These are phyloP conservation scores for Trichoderma afroharzianum DNA, from an alignment of 2,329 filamentous ascomycete species.

Conservation along the genomic window DNA sequence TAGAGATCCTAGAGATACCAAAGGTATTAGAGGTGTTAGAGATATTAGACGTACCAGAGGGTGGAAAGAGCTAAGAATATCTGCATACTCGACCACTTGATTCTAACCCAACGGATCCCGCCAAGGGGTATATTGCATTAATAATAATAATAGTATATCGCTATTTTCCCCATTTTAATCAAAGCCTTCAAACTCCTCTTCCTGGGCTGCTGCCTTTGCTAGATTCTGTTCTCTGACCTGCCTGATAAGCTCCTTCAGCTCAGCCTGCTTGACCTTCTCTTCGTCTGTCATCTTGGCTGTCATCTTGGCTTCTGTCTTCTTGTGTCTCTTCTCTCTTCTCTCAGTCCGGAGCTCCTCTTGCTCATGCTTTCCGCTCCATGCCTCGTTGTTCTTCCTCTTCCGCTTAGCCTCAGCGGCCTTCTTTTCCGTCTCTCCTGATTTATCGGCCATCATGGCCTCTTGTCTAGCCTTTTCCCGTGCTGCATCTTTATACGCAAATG, in stretches of 20 bases:
- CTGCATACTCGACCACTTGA: neutral
- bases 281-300: conserved; percentile 65
- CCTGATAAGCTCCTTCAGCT: conserved; percentile 62
- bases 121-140: neutral
- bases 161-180: conserved; percentile 33
- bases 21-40: neutral
- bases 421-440: conserved; percentile 35
- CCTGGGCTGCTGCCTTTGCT: conserved; percentile 38
- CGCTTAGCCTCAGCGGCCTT: conserved; percentile 44
- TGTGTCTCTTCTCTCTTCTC: conserved; percentile 61
- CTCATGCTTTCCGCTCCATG: conserved; percentile 71
- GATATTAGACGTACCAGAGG: too few species aligned
- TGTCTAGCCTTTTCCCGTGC: conserved; percentile 62
- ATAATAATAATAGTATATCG: neutral
- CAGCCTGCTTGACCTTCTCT: conserved; percentile 59
- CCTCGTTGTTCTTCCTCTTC: conserved; percentile 61
- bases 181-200: conserved; percentile 59
- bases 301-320: conserved; percentile 61
- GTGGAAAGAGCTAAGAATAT: too few species aligned
- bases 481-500: conserved; percentile 69
- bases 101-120: neutral
- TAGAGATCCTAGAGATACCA: neutral
- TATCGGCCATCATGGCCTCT: conserved; percentile 51
- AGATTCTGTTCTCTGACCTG: conserved; percentile 59
- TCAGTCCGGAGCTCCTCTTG: conserved; percentile 59